Conservation (phyloP, 805 yeast genomes). For the Schwanniomyces vanrijiae region DNA sequence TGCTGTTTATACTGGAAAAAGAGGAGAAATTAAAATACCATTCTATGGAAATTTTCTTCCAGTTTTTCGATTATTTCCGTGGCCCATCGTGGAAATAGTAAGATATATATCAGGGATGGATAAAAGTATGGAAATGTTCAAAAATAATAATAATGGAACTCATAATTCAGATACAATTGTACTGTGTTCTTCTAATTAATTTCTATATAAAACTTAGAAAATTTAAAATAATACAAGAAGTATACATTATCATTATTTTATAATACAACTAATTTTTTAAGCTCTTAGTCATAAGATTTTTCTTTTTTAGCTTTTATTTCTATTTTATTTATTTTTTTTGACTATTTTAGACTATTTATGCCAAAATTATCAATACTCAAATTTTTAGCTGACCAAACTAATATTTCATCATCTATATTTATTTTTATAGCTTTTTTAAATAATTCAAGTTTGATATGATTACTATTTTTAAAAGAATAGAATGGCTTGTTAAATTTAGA, state of each 20-base stretch:
- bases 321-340: too few species aligned
- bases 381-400: constrained; percentile 8
- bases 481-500: neutral
- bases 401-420: neutral
- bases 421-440: constrained; percentile 5
- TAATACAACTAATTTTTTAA: too few species aligned
- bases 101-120: constrained; percentile 73
- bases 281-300: too few species aligned
- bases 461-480: neutral
- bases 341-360: neutral
- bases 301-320: neutral
- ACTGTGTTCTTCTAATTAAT: too few species aligned
- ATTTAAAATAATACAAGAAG: too few species aligned
- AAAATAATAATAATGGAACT: constrained; percentile 8
- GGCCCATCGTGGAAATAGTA: constrained; percentile 59
- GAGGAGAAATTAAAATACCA: constrained; percentile 74
- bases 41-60: constrained; percentile 77
- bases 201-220: too few species aligned
- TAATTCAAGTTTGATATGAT: constrained; percentile 5
- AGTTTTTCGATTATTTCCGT: constrained; percentile 65
- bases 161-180: constrained; percentile 13
- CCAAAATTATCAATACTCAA: constrained; percentile 3
- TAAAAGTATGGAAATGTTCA: constrained; percentile 36
- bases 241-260: too few species aligned
- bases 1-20: constrained; percentile 58